These are phyloP conservation scores for Podila verticillata DNA, from an alignment of 192 early-diverging fungal species.

Conservation along the genomic window DNA sequence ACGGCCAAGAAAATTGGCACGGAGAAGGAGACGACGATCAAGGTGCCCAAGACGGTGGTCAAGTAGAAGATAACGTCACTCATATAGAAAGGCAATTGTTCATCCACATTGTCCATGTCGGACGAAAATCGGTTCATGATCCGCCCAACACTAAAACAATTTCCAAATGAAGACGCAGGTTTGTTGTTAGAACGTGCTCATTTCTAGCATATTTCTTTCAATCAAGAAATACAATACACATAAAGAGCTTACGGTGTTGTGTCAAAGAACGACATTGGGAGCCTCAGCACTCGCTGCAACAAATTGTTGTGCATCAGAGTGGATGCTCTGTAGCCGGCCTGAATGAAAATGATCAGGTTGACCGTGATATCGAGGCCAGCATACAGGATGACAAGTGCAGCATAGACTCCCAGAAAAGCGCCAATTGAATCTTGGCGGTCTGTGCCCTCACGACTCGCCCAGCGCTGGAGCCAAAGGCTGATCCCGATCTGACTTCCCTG, in stretches of 20 bases:
- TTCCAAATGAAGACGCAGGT: neutral
- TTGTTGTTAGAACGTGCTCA: neutral
- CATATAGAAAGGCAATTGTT: slow-evolving; percentile 58
- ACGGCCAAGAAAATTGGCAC: slow-evolving; percentile 75
- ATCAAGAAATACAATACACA: neutral
- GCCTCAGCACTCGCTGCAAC: slow-evolving; percentile 65
- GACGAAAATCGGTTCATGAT: slow-evolving; percentile 86
- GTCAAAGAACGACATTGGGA: slow-evolving; percentile 56
- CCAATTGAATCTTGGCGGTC: slow-evolving; percentile 1
- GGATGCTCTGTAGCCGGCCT: slow-evolving; percentile 44
- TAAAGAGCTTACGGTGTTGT: slow-evolving; percentile 16
- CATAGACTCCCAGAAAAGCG: slow-evolving; percentile 28
- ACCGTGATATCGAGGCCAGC: slow-evolving; percentile 12
- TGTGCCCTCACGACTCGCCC: slow-evolving; percentile 3
- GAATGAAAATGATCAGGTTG: slow-evolving; percentile 21
- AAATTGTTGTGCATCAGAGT: slow-evolving; percentile 64
- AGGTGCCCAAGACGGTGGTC: slow-evolving; percentile 59
- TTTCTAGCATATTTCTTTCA: neutral
- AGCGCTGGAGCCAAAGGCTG: slow-evolving; percentile 31
- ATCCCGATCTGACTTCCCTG: slow-evolving; percentile 40
- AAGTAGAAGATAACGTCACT: slow-evolving; percentile 54
- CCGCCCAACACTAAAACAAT: neutral
- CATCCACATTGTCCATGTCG: slow-evolving; percentile 85
- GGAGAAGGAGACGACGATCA: slow-evolving; percentile 66
- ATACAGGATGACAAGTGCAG: slow-evolving; percentile 16